Percentiles rank a stretch among this genome's conserved stretches.
Evolutionary conservation across 495 filamentous ascomycete genomes (phyloP).

Genomic region (Penicillium argentinense): DNA sequence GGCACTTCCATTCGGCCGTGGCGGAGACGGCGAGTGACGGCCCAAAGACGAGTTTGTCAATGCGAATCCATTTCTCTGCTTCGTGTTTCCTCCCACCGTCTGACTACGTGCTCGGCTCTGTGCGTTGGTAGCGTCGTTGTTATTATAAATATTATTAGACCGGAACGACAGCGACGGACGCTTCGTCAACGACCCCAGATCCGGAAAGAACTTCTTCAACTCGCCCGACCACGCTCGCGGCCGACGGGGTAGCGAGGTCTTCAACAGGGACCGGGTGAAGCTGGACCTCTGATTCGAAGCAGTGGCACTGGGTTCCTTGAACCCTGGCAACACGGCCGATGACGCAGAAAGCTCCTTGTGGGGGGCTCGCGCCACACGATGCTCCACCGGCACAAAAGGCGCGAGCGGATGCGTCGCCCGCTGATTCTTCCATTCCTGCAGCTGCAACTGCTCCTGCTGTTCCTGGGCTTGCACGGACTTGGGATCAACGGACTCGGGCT

Average conservation of each 20-base stretch:
- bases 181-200: slow-evolving; percentile 43
- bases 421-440: neutral
- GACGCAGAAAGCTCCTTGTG: slow-evolving; percentile 15
- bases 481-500: slow-evolving; percentile 30
- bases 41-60: slow-evolving; percentile 14
- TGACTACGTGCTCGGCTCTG: slow-evolving; percentile 32
- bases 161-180: slow-evolving; percentile 50
- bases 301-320: slow-evolving; percentile 16
- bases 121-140: no score
- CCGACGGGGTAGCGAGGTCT: slow-evolving; percentile 36
- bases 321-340: neutral
- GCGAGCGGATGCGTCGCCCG: slow-evolving; percentile 9
- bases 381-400: slow-evolving; percentile 3
- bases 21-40: neutral
- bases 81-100: slow-evolving; percentile 16
- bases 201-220: slow-evolving; percentile 43
- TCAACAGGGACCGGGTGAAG: slow-evolving; percentile 43
- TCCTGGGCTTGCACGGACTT: neutral
- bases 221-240: slow-evolving; percentile 45
- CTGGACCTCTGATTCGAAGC: slow-evolving; percentile 28
- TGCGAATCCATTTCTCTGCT: neutral
- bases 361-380: slow-evolving; percentile 11
- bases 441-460: neutral
- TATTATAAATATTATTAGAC: slow-evolving; percentile 22
- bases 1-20: neutral